A percentile compares a stretch with the other conserved stretches of the same genome.
These are phyloP conservation scores for Priceomyces fermenticarens DNA, from an alignment of 805 yeast genomes.

Conservation along the genomic window DNA sequence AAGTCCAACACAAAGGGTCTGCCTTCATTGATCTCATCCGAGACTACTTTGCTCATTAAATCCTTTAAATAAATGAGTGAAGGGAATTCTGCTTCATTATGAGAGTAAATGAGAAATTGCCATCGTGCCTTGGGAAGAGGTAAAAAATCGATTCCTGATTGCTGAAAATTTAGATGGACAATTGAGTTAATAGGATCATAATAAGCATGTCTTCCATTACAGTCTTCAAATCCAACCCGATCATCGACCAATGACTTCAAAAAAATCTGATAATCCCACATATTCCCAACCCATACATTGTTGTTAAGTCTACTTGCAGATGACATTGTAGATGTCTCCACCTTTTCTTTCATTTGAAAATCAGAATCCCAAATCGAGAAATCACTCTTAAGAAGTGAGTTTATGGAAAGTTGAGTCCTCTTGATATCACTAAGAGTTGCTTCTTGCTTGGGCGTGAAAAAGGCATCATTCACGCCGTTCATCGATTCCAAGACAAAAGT, in stretches of 20 bases:
- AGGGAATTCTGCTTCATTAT: conserved; percentile 58
- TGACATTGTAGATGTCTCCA: conserved; percentile 84
- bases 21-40: conserved; percentile 14
- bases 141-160: conserved; percentile 13
- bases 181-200: conserved; percentile 53
- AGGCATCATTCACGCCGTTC: conserved; percentile 8
- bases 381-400: conserved; percentile 6
- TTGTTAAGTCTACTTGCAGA: conserved; percentile 59
- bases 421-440: conserved; percentile 5
- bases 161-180: conserved; percentile 32
- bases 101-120: conserved; percentile 56
- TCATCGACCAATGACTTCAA: conserved; percentile 9
- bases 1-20: conserved; percentile 46
- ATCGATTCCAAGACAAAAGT: conserved; percentile 18
- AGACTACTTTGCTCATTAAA: conserved; percentile 30
- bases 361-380: conserved; percentile 57
- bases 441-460: conserved; percentile 2
- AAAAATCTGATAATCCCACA: conserved; percentile 61
- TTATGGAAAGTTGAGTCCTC: conserved; percentile 16
- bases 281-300: conserved; percentile 80
- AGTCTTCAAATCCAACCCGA: background rate
- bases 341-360: conserved; percentile 66
- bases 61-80: conserved; percentile 33
- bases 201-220: conserved; percentile 32
- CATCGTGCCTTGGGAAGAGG: conserved; percentile 53